phyloP scores from a whole-genome alignment of 2,329 filamentous ascomycete species.

The Ampelomyces quisqualis region DNA sequence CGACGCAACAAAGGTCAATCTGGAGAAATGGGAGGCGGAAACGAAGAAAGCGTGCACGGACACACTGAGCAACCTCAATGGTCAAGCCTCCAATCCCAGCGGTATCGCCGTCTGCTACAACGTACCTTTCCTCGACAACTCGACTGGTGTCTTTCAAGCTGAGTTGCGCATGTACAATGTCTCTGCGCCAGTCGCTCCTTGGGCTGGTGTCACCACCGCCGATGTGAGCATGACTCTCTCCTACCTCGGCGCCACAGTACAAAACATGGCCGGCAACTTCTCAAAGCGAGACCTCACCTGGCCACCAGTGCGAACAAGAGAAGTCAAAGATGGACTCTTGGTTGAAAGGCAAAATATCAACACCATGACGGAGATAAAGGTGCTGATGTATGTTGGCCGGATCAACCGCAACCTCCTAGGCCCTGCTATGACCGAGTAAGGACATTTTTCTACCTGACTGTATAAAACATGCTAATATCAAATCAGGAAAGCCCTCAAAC shows the following conservation, averaged over 20 bases:
- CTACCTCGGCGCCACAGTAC: constrained; percentile 47
- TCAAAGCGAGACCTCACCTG: constrained; percentile 33
- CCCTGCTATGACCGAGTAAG: constrained; percentile 62
- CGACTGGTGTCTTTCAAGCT: constrained; percentile 70
- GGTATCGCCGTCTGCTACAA: constrained; percentile 84
- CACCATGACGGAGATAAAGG: constrained; percentile 52
- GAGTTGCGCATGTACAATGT: constrained; percentile 75
- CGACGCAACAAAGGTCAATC: constrained; percentile 35
- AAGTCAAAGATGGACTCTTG: constrained; percentile 25
- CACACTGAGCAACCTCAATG: constrained; percentile 57
- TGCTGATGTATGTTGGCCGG: constrained; percentile 68
- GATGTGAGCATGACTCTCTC: constrained; percentile 47
- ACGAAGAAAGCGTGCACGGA: constrained; percentile 58
- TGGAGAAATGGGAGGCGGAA: constrained; percentile 40
- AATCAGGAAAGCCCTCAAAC: constrained; percentile 59
- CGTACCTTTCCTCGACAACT: constrained; percentile 67
- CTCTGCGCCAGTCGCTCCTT: constrained; percentile 56
- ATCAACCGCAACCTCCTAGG: constrained; percentile 61
- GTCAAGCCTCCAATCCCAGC: constrained; percentile 67
- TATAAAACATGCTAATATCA: constrained; percentile 11
- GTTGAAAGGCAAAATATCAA: constrained; percentile 32
- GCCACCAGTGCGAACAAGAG: constrained; percentile 27
- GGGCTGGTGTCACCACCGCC: constrained; percentile 44
- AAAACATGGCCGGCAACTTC: constrained; percentile 40
- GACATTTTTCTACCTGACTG: neutral